Base-by-base conservation (phyloP, 2,329 filamentous ascomycete genomes). In the Fonsecaea nubica region DNA sequence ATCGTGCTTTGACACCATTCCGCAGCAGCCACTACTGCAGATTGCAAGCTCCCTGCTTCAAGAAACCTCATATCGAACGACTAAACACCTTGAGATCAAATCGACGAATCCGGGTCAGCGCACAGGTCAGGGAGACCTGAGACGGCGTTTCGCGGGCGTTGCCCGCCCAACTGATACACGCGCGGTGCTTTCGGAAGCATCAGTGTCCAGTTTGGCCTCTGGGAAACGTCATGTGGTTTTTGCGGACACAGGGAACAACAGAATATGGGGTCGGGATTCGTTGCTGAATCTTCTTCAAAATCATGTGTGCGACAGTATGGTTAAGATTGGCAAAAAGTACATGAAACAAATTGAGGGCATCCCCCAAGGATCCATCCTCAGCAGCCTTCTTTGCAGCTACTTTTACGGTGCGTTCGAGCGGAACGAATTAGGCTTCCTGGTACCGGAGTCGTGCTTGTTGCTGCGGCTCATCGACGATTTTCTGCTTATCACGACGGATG, bases 1-100 rank as follows among this genome's bases (percentile, higher is more conserved):
- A 75, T 88, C 92, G 1, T 96, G 94, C 72, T 99, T 97, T 76
- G 95, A 99, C 77, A 97, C 91, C 0, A 97, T 99, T 53, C 95
- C 95, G 0, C 95, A 98, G 76, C 79, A 85, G 32, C 86, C 87
- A 0, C 82, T 98, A 18, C 75, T 97, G 38, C 76, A 82, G 30
- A 81, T 98, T 32, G 85, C 96, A 69, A 80, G 83, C 50, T 75
- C 77, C 70, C 65, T 88, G 75, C 60, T 87, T 85, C 70, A 86
- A 77, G 69, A 90, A 64, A 78, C 83, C 2, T 80, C 81, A 25
- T 99, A 99, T 75, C 84, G 85, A 7, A 84, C 96, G 56, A 84
- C 85, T 7, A 93, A 89, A 70, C 90, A 97, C 73, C 87, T 88
- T 6, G 90, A 96, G 75, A n/a, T 69, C 30, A 72, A 69, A 48